Conservation (phyloP, 1,139 yeast genomes). For the Kodamaea plutei region DNA sequence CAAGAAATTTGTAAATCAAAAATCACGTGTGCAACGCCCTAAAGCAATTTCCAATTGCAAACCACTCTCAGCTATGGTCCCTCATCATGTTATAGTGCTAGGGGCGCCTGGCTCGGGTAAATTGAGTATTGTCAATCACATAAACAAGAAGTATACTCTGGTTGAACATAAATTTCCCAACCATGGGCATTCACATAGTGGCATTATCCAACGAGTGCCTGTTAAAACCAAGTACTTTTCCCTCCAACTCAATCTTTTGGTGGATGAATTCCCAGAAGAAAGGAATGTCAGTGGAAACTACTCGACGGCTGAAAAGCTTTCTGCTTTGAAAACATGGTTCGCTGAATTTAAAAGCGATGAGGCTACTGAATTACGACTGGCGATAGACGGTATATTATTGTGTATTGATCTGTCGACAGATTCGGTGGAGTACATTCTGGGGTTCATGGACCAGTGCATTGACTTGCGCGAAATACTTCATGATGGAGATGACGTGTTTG, state of each 20-base stretch:
- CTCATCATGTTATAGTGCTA: conserved; percentile 34
- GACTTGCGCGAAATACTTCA: conserved; percentile 24
- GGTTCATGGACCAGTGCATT: conserved; percentile 15
- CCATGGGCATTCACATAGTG: conserved; percentile 29
- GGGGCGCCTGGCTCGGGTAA: conserved; percentile 41
- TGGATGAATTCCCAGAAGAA: conserved; percentile 38
- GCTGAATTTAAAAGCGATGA: conserved; percentile 30
- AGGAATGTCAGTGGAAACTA: conserved; percentile 7
- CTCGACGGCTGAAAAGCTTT: conserved; percentile 8
- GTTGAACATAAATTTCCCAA: conserved; percentile 9
- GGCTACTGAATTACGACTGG: conserved; percentile 34
- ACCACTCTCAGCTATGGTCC: too few species aligned
- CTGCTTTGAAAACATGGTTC: conserved; percentile 24
- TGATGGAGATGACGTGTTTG: conserved; percentile 21
- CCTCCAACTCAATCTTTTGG: conserved; percentile 26
- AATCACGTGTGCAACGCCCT: too few species aligned
- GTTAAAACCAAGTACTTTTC: conserved; percentile 33
- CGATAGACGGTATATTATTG: conserved; percentile 36
- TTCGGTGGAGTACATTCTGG: conserved; percentile 13
- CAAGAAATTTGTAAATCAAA: too few species aligned
- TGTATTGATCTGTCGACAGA: conserved; percentile 25
- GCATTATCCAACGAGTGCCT: conserved; percentile 28
- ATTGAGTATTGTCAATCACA: conserved; percentile 22
- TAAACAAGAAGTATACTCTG: conserved; percentile 13
- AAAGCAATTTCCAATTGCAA: too few species aligned